Evolutionary conservation across 257 asterid genomes (phyloP).

Genomic region (Solanum sitiens): DNA sequence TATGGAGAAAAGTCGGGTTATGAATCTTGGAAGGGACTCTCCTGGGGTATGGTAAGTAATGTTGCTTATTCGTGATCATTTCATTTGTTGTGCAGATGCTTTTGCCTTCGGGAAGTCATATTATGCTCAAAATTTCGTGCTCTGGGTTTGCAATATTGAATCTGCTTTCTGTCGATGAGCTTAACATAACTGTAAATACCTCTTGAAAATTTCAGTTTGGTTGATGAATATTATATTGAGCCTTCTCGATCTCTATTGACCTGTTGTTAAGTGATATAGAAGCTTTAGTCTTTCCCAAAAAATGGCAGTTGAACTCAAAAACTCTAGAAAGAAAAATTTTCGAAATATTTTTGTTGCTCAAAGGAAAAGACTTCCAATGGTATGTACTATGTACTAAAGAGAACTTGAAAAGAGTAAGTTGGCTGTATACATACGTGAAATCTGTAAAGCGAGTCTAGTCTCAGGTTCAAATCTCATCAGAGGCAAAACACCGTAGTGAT

Average conservation of each 20-base stretch:
- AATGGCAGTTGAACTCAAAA: background rate
- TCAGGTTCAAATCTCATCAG: background rate
- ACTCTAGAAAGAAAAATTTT: background rate
- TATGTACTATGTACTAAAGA: background rate
- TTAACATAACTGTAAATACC: background rate
- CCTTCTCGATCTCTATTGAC: background rate
- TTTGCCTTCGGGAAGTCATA: background rate
- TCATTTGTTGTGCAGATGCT: background rate
- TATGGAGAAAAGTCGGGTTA: constrained; percentile 80
- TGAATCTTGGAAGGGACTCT: constrained; percentile 95
- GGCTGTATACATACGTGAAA: background rate
- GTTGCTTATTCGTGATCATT: background rate
- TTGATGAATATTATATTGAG: background rate
- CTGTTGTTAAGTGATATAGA: background rate
- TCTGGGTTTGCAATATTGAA: background rate
- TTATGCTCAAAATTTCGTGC: background rate
- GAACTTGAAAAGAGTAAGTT: background rate
- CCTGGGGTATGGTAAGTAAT: constrained; percentile 92
- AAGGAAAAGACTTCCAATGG: background rate
- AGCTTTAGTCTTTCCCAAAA: background rate
- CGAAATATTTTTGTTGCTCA: background rate
- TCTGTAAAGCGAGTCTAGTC: background rate
- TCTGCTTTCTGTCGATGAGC: background rate
- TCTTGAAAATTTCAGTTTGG: background rate
- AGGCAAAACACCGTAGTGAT: background rate